These are phyloP conservation scores for Raddia distichophylla DNA, from an alignment of 176 grass and related monocot species.

Conservation along the genomic window DNA sequence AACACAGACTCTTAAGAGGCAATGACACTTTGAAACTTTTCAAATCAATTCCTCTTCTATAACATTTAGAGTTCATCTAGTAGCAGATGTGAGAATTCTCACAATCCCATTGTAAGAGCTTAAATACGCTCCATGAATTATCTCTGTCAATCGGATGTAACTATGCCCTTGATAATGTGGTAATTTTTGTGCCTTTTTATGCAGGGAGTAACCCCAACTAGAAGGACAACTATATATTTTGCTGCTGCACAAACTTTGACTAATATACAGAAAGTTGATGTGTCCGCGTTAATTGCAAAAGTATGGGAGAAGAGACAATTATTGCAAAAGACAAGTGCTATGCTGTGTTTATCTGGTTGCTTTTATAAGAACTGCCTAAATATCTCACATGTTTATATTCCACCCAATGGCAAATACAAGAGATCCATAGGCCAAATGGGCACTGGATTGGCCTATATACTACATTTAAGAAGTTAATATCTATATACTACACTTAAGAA, in stretches of 20 bases:
- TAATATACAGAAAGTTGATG: conserved; percentile 75
- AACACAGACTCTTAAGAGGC: conserved; percentile 6
- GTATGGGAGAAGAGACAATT: conserved; percentile 86
- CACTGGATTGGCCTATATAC: too few relatives aligned
- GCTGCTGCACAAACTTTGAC: conserved; percentile 71
- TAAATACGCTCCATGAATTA: background rate
- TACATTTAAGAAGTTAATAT: too few relatives aligned
- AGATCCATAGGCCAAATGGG: too few relatives aligned
- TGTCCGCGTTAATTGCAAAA: conserved; percentile 72
- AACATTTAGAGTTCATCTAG: conserved; percentile 8
- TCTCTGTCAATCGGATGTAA: background rate
- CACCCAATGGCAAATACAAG: too few relatives aligned
- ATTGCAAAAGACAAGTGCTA: conserved; percentile 78
- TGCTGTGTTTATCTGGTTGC: background rate
- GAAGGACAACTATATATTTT: conserved; percentile 69
- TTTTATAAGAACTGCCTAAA: too few relatives aligned
- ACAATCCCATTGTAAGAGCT: background rate
- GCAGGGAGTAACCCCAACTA: conserved; percentile 62
- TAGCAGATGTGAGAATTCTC: background rate
- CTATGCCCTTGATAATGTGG: background rate
- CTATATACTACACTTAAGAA: too few relatives aligned
- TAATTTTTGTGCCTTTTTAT: conserved; percentile 11
- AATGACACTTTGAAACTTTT: background rate
- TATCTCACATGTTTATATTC: too few relatives aligned
- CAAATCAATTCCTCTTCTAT: background rate